Base-by-base conservation (phyloP, 2,329 filamentous ascomycete species). In the Pseudocercospora fuligena region DNA sequence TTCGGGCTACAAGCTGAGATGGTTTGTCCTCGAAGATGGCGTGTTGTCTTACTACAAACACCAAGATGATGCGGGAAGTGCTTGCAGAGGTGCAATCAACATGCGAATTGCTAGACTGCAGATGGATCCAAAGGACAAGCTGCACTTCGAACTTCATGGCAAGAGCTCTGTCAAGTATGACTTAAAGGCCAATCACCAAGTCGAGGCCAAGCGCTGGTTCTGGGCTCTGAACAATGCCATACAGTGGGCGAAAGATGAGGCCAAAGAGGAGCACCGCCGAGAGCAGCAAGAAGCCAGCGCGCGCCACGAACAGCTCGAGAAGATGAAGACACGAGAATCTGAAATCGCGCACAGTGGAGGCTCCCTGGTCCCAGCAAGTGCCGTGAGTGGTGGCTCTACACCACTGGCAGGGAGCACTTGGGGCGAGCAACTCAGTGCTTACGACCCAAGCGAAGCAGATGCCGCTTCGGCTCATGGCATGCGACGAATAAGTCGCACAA, bases 91-190 rank as follows among this genome's bases (percentile, higher is more conserved):
- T 66, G 95, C 95, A 61, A 99, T 99, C 81, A 98, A 98, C 78
- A 99, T 99, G 94, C 91, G 91, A 68, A 99, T 99, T 72, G 95
- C 95, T 25, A 90, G 89, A 75, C 86, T 99, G 31, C 91, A 94
- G 80, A 98, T 99, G 94, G 96, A 96, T 76, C 87, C 94, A 0
- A 93, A 97, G 72, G 95, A 99, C 78, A 99, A 98, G 83, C 94
- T 94, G 54, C 93, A 94, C 66, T 98, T 99, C 75, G 95, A 99
- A 76, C 98, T 99, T 61, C 92, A 94, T 69, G 95, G 95, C 61
- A 99, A 99, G 80, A 97, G 94, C 0, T 98, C 94, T 0, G 95
- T 99, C 78, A 99, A 97, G 81, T 99, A 99, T 78, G 94, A 96
- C 58, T 85, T 99, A 61, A 98, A 97, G 79, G 95, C 95, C 0